Percentiles rank a stretch among this genome's conserved stretches.
phyloP scores from a whole-genome alignment of 2,329 filamentous ascomycete genomes.

The Penicillium italicum region DNA sequence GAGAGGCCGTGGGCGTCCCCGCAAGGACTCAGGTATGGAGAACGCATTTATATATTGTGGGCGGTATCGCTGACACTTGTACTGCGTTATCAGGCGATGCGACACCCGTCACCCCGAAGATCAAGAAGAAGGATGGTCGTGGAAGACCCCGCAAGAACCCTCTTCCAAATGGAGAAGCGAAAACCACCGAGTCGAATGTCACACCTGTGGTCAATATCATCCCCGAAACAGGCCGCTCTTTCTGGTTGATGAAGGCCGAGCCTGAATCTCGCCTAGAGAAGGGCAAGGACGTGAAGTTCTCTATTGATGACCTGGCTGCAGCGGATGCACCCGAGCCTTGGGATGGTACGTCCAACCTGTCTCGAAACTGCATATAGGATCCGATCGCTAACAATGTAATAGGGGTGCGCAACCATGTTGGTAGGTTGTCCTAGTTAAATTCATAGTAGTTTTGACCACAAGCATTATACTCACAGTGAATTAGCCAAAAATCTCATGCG shows the following conservation, averaged over 20 bases:
- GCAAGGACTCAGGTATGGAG: constrained; percentile 10
- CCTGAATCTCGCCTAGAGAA: constrained; percentile 83
- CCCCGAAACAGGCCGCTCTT: constrained; percentile 43
- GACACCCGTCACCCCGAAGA: constrained; percentile 9
- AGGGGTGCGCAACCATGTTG: constrained; percentile 47
- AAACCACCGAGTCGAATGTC: constrained; percentile 15
- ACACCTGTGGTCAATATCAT: background rate
- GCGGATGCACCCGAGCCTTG: constrained; percentile 78
- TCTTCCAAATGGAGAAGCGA: constrained; percentile 15
- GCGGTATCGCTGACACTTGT: background rate
- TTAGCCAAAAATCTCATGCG: constrained; percentile 82
- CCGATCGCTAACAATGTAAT: constrained; percentile 19
- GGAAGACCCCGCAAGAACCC: constrained; percentile 28
- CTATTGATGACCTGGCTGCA: constrained; percentile 79
- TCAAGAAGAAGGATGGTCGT: constrained; percentile 24
- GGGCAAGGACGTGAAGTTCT: constrained; percentile 85
- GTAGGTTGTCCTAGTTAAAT: constrained; percentile 28
- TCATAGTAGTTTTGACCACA: background rate
- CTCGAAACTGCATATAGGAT: background rate
- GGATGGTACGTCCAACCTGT: constrained; percentile 64
- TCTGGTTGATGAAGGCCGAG: constrained; percentile 85
- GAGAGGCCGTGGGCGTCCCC: constrained; percentile 18
- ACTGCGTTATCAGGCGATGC: background rate
- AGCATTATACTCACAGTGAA: constrained; percentile 17
- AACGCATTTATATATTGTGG: background rate